These are phyloP conservation scores for Balakata baccata DNA, from an alignment of 345 rosid species.

Conservation along the genomic window DNA sequence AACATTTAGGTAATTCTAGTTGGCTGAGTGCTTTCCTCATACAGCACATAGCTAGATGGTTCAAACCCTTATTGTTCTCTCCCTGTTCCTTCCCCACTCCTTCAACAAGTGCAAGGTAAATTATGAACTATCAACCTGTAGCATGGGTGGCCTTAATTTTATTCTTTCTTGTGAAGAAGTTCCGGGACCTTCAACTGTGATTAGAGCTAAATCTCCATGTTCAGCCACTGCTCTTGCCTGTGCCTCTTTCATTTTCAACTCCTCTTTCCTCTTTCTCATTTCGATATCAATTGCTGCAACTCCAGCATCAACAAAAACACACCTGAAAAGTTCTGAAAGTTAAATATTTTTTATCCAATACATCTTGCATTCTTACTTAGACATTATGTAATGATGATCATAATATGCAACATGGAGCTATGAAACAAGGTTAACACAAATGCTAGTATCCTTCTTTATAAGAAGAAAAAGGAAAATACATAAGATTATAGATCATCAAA, in stretches of 20 bases:
- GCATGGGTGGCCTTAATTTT: constrained; percentile 84
- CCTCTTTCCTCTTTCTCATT: constrained; percentile 85
- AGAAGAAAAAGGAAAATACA: neutral
- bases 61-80: neutral
- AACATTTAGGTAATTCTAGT: neutral
- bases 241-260: constrained; percentile 83
- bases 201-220: constrained; percentile 95
- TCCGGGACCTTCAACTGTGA: constrained; percentile 73
- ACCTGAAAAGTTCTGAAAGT: constrained; percentile 41
- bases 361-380: neutral
- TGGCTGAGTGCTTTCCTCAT: neutral
- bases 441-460: neutral
- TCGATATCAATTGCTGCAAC: constrained; percentile 85
- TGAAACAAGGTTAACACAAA: neutral
- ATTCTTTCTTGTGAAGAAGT: constrained; percentile 60
- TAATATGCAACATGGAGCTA: neutral
- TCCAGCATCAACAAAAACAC: constrained; percentile 98
- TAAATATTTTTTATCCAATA: neutral
- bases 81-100: neutral
- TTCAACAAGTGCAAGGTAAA: neutral
- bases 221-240: constrained; percentile 83
- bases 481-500: neutral
- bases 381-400: neutral
- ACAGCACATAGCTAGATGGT: neutral
- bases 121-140: constrained; percentile 57